Evolutionary conservation across 2,329 filamentous ascomycete genomes (phyloP).

Genomic region (Phaeoacremonium minimum): DNA sequence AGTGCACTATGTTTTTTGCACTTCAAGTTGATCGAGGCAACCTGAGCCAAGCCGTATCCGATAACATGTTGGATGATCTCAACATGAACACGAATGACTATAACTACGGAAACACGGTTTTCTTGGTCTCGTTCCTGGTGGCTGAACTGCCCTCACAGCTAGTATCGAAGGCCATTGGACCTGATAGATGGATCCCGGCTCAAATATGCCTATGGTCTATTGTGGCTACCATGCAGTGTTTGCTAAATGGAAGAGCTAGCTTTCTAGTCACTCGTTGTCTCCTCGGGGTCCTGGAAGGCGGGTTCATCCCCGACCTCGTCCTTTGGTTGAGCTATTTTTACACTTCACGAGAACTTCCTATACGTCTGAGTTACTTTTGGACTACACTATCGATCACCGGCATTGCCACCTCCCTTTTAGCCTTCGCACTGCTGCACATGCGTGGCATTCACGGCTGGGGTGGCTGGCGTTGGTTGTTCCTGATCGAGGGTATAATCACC

Average conservation of each 20-base stretch:
- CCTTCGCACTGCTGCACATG: conserved; percentile 29
- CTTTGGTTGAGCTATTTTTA: conserved; percentile 28
- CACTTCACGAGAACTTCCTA: conserved; percentile 28
- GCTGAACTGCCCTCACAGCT: conserved; percentile 57
- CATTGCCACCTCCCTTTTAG: conserved; percentile 27
- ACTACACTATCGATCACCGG: conserved; percentile 24
- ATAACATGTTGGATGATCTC: conserved; percentile 56
- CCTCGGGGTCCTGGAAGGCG: conserved; percentile 20
- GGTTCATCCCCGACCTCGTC: conserved; percentile 26
- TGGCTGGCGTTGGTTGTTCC: conserved; percentile 45
- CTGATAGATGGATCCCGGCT: conserved; percentile 21
- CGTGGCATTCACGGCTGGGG: conserved; percentile 29
- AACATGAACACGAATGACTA: conserved; percentile 39
- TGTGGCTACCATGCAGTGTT: conserved; percentile 16
- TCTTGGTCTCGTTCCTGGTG: conserved; percentile 43
- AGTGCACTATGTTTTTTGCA: conserved; percentile 57
- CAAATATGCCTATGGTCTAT: conserved; percentile 21
- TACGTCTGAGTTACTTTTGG: conserved; percentile 33
- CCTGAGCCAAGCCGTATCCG: conserved; percentile 52
- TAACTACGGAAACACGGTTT: conserved; percentile 47
- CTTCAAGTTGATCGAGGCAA: conserved; percentile 59
- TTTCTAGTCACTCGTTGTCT: conserved; percentile 17
- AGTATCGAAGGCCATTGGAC: conserved; percentile 42
- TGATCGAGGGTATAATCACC: conserved; percentile 53
- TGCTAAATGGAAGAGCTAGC: conserved; percentile 8